Base-by-base conservation (phyloP, 116 monocot species). In the Cymodocea nodosa region DNA sequence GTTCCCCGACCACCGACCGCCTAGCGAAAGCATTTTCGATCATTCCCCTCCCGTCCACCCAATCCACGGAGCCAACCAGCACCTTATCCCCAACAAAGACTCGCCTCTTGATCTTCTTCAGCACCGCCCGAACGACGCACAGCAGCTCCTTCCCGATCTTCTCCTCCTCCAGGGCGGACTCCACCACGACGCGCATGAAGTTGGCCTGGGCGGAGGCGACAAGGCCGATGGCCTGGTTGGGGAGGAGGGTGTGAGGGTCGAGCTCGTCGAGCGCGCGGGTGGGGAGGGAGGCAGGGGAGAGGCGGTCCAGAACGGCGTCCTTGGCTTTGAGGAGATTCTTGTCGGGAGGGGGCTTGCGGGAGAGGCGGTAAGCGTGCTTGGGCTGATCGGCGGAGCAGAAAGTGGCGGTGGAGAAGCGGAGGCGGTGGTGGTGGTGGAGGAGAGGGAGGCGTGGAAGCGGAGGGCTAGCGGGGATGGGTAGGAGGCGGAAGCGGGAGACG, bases 191-290 rank as follows among this genome's bases (percentile, higher is more conserved):
- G 55, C 82, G 80, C 90, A 89, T 84, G 85, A 94, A 94, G 63
- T 94, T 90, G 62, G 94, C 94, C 77, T 94, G 94, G 17, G 94
- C 78, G 18, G 94, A 74, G 51, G 86, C 84, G 53, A 94, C 94
- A 20, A 84, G 80, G 52, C 90, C 94, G 76, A 85, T 66, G 66
- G 90, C 87, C 67, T 90, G 94, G 62, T 66, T 58, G 60, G 89
- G 94, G 56, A 81, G 83, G 75, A 93, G 87, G 17, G 12, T 20
- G 53, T 18, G 48, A n/a, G 23, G 60, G 48, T 35, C 66, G 19
- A 36, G 30, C 19, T 58, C 51, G 0, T 30, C 50, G 6, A 50
- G 35, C 59, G 49, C 13, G 59, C 44, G 23, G 36, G 54, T 25
- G 18, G 64, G 6, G 7, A 39, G 50, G 36, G 77, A 74, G 59